These are phyloP conservation scores for Fusarium gaditjirri DNA, from an alignment of 2,329 filamentous ascomycete genomes.

Conservation along the genomic window DNA sequence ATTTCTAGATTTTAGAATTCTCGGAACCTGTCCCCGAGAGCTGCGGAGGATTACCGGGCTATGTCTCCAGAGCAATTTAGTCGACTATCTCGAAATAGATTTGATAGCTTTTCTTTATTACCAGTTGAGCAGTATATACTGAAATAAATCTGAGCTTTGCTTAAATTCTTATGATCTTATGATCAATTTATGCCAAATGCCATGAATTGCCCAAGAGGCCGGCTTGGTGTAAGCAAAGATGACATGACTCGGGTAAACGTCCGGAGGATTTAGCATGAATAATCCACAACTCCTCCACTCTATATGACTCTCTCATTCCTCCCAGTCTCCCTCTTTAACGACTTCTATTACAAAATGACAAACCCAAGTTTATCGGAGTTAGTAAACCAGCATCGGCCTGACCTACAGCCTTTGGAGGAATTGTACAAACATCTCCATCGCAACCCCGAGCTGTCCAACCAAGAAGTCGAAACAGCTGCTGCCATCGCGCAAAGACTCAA, in stretches of 20 bases:
- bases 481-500: slow-evolving; percentile 56
- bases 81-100: rapidly evolving
- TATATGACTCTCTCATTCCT: neutral
- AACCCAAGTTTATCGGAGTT: neutral
- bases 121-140: rapidly evolving
- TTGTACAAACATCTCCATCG: slow-evolving; percentile 68
- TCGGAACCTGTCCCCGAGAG: neutral
- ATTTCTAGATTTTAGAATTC: rapidly evolving
- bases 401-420: slow-evolving; percentile 3
- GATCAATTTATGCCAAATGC: neutral
- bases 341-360: neutral
- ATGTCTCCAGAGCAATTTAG: rapidly evolving
- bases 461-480: slow-evolving; percentile 63
- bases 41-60: neutral
- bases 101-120: rapidly evolving
- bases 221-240: neutral
- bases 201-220: neutral
- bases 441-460: slow-evolving; percentile 68
- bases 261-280: neutral
- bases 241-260: neutral
- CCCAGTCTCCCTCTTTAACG: rapidly evolving
- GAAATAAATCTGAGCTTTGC: rapidly evolving
- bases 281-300: too few relatives aligned
- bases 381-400: slow-evolving; percentile 5
- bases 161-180: rapidly evolving